Base-by-base conservation (phyloP, 805 yeast species). In the Torulaspora quercuum region DNA sequence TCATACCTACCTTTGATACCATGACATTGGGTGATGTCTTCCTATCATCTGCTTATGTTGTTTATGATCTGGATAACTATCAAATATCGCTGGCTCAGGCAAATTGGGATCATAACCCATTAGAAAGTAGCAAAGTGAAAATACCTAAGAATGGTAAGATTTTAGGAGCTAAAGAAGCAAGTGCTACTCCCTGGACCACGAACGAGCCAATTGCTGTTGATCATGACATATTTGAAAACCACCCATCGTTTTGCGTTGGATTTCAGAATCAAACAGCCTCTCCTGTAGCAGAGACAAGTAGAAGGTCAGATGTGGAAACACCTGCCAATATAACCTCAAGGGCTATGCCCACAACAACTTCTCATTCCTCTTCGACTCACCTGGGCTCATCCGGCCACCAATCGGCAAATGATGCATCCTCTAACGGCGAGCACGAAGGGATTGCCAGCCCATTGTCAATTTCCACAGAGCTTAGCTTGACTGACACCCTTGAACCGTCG, bases 11-110 rank as follows among this genome's bases (percentile, higher is more conserved):
- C 13, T 63, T 59, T 36, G 63, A 62, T 17, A 40, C 59, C 2
- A 57, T 65, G 39, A 66, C 70, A 6, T 54, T 77, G n/a, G 85
- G 85, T 39, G 82, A 77, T 53, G 65, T 72, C 3, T 76, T 79
- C 60, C 54, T 79, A 42, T 64, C 75, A 40, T 59, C 70, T 25
- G 78, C 77, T 2, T 79, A 78, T 46, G 68, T 75, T 23, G 82
- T 76, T 31, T 79, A 70, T 41, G 82, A 79, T 56, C 51, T 78
- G 40, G 79, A 71, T 21, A 63, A 62, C 20, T 49, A 56, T 13
- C 67, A 68, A 40, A 50, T 75, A n/a, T 69, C 71, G 0, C 22
- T 75, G 33, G 80, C 78, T 3, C 74, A 69, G 43, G 78, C 69
- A 2, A 61, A 60, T 28, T 56, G 46, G 31, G 46, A 52, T 19